Evolutionary conservation across 2,329 filamentous ascomycete genomes (phyloP), one percentile per base, ranked within the genome.

Genomic region (Teratosphaeria pseudoeucalypti): DNA sequence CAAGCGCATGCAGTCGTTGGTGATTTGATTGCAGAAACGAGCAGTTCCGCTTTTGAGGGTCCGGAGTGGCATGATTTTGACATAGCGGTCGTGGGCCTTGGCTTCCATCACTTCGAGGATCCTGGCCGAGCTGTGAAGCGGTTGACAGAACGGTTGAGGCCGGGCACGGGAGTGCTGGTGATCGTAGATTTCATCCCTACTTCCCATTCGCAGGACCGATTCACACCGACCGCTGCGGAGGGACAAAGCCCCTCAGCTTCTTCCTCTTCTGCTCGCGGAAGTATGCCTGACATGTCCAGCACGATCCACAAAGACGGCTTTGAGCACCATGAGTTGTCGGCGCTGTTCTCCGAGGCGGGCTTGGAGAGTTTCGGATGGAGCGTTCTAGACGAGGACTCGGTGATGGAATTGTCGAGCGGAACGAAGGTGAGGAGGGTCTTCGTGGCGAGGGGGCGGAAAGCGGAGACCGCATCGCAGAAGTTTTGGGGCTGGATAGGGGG

Each of bases 41-140:
- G 71, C 0, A 26, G 65, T 0, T 39, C 66, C 7, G 29, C 53
- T 2, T 57, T 77, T 6, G 59, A 64, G 0, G 65, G 59, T 0
- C 58, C 67, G 0, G 68, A 76, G 39, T 76, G 68, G 64, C 65
- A 70, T 19, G 62, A 71, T 43, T 79, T 78, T 62, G 77, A 79
- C 57, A 60, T 78, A 10, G 76, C 71, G 0, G 71, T 73, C 11
- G 71, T 78, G 11, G 73, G 75, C 0, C 72, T 76, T 4, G 77
- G 72, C 0, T 78, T 79, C 66, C 77, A 79, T 63, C 77, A 79
- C 55, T 78, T 79, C 43, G 66, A 69, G 43, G 49, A 70, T 34
- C 68, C 70, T 2, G 57, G 55, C 2, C 34, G 64, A n/a, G 67
- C 67, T 2, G 52, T 73, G 7, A 61, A 67, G 53, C 62, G 68